These are phyloP conservation scores for Helotiales sp. DNA, from an alignment of 2,329 filamentous ascomycete species.

Conservation along the genomic window DNA sequence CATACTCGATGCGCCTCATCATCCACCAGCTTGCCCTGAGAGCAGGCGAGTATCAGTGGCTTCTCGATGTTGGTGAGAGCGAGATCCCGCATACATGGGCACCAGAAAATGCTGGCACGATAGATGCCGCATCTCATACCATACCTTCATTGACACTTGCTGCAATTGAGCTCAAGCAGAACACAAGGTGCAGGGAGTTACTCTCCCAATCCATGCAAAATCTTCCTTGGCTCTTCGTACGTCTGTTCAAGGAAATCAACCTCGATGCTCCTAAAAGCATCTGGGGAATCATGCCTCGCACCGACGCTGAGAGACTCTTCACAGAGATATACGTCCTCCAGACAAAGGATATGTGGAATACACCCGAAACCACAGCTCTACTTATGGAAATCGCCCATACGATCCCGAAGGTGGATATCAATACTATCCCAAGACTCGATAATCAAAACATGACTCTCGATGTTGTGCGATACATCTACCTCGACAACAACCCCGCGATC, in stretches of 20 bases:
- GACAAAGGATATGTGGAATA: conserved; percentile 73
- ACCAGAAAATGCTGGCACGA: background rate
- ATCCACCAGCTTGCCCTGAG: conserved; percentile 85
- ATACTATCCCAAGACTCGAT: conserved; percentile 15
- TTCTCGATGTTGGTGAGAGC: conserved; percentile 66
- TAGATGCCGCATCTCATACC: conserved; percentile 62
- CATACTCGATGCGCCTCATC: conserved; percentile 78
- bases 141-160: conserved; percentile 77
- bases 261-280: conserved; percentile 77
- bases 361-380: conserved; percentile 61
- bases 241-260: conserved; percentile 77
- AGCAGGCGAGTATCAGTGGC: conserved; percentile 72
- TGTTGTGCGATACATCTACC: conserved; percentile 34
- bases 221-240: conserved; percentile 82
- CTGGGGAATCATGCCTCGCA: conserved; percentile 74
- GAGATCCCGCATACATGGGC: conserved; percentile 43
- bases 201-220: conserved; percentile 68
- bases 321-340: conserved; percentile 65
- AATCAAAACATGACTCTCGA: conserved; percentile 32
- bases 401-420: conserved; percentile 26
- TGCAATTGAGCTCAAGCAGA: conserved; percentile 68
- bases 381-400: conserved; percentile 62
- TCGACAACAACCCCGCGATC: conserved; percentile 34
- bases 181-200: conserved; percentile 61
- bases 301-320: conserved; percentile 51